Conservation (phyloP, 768 basidiomycete genomes). For the Auriscalpium vulgare region DNA sequence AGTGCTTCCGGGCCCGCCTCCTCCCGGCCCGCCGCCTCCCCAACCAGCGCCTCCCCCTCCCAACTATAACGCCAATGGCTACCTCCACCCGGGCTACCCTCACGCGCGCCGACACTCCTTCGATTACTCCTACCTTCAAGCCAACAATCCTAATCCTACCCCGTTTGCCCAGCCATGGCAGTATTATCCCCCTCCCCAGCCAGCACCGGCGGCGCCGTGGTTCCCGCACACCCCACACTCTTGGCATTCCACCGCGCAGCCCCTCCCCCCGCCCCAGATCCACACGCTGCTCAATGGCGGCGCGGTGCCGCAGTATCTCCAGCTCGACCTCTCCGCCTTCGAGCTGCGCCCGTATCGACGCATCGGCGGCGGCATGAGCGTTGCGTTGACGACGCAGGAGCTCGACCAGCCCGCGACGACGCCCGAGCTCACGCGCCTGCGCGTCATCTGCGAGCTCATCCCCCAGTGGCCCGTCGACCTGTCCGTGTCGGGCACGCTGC, state of each 20-base stretch:
- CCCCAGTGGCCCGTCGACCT: conserved; percentile 15
- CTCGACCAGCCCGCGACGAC: conserved; percentile 14
- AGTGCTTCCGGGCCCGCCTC: background rate
- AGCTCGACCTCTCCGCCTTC: conserved; percentile 3
- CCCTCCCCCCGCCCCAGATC: conserved; percentile 12
- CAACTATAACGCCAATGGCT: background rate
- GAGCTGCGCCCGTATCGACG: conserved; percentile 6
- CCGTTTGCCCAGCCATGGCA: background rate
- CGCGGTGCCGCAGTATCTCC: conserved; percentile 1
- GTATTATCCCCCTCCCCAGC: background rate
- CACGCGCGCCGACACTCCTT: conserved; percentile 10
- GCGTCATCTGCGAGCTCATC: conserved; percentile 10
- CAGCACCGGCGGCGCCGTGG: background rate
- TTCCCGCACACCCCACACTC: conserved; percentile 5
- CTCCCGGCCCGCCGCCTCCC: background rate
- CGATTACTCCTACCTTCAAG: conserved; percentile 3
- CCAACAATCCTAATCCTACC: background rate
- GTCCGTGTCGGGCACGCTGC: conserved; percentile 9
- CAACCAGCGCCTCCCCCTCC: background rate
- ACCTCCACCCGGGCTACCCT: background rate
- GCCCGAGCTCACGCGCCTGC: conserved; percentile 13
- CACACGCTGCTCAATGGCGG: conserved; percentile 14
- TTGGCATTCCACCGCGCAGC: conserved; percentile 3
- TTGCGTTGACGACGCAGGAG: conserved; percentile 5
- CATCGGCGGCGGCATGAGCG: background rate